Conservation (phyloP, 768 basidiomycete genomes). For the Leucocoprinus sp. region DNA sequence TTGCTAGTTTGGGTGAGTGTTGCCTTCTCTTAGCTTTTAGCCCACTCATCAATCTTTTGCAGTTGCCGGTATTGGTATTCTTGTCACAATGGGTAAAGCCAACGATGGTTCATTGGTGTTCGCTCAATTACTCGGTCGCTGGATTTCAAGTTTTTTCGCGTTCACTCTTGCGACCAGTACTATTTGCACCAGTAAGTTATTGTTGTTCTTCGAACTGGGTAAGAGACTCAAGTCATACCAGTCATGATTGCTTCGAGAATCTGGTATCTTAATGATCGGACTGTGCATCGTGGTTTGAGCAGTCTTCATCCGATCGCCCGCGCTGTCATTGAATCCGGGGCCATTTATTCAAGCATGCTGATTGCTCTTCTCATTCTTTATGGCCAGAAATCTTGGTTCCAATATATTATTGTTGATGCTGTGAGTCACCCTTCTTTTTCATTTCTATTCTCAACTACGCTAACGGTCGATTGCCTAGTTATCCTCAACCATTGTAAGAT, state of each 20-base stretch:
- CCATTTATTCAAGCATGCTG: constrained; percentile 28
- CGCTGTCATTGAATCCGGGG: constrained; percentile 29
- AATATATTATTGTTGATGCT: constrained; percentile 28
- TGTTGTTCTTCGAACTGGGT: background rate
- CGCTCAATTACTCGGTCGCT: constrained; percentile 22
- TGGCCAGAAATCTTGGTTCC: constrained; percentile 25
- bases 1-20: constrained; percentile 23
- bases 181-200: constrained; percentile 24
- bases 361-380: constrained; percentile 25
- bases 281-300: constrained; percentile 15
- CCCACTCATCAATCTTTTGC: background rate
- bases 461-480: background rate
- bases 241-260: constrained; percentile 26
- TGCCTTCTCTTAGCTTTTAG: background rate
- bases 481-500: constrained; percentile 9
- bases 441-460: background rate
- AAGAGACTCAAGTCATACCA: background rate
- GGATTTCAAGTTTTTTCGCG: constrained; percentile 32
- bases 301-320: constrained; percentile 25
- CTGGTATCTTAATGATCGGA: constrained; percentile 24
- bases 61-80: constrained; percentile 24
- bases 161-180: constrained; percentile 29
- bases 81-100: constrained; percentile 24
- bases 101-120: constrained; percentile 24
- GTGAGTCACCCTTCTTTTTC: constrained; percentile 15